Percentiles rank a stretch among this genome's conserved stretches.
Evolutionary conservation across 1,139 yeast genomes (phyloP).

Genomic region (Sugiyamaella neomexicana): DNA sequence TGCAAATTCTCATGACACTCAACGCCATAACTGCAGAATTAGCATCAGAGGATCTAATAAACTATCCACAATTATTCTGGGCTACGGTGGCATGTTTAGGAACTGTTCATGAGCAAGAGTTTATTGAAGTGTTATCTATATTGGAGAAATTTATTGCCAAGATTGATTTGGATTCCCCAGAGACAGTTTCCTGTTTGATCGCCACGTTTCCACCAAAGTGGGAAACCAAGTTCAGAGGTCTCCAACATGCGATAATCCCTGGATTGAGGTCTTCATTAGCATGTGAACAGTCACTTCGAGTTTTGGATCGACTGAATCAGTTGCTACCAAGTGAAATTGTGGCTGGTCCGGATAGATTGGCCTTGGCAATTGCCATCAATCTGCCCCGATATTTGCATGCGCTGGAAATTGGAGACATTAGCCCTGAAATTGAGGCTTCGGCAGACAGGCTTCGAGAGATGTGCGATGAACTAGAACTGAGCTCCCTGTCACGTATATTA

Average conservation of each 20-base stretch:
- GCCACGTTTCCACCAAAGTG: constrained; percentile 92
- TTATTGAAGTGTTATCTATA: constrained; percentile 79
- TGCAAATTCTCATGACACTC: constrained; percentile 95
- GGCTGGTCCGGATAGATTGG: constrained; percentile 67
- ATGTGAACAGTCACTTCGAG: constrained; percentile 72
- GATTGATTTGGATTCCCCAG: constrained; percentile 82
- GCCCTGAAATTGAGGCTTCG: constrained; percentile 35
- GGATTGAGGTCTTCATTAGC: constrained; percentile 83
- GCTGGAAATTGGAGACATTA: constrained; percentile 55
- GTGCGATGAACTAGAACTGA: constrained; percentile 59
- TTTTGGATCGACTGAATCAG: constrained; percentile 69
- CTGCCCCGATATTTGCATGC: constrained; percentile 85
- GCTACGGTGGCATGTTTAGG: constrained; percentile 88
- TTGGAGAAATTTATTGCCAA: constrained; percentile 81
- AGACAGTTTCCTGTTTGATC: constrained; percentile 77
- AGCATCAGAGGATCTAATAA: constrained; percentile 72
- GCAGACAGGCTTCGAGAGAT: constrained; percentile 50
- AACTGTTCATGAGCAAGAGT: constrained; percentile 91
- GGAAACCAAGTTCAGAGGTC: constrained; percentile 92
- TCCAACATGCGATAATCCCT: constrained; percentile 72
- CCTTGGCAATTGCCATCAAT: constrained; percentile 73
- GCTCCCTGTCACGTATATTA: constrained; percentile 68
- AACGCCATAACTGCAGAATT: constrained; percentile 88
- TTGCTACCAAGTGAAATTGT: constrained; percentile 74
- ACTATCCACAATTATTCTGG: constrained; percentile 95